A percentile compares a stretch with the other conserved stretches of the same genome.
phyloP scores from a whole-genome alignment of 192 early-diverging fungal genomes.

The Entrophospora sp. region DNA sequence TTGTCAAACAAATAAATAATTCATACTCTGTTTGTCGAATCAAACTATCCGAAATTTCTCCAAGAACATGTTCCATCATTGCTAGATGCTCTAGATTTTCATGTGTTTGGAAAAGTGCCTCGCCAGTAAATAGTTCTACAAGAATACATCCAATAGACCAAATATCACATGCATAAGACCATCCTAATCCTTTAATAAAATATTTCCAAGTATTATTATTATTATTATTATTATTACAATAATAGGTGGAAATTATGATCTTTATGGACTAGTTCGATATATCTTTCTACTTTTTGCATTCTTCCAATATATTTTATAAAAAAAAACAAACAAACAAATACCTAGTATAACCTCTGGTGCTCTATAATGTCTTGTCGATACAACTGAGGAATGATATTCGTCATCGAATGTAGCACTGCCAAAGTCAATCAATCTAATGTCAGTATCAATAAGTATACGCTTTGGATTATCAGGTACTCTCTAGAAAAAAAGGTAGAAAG shows the following conservation, averaged over 20 bases:
- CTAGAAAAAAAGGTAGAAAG: conserved; percentile 19
- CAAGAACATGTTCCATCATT: conserved; percentile 91
- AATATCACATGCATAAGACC: conserved; percentile 96
- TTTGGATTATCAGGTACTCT: conserved; percentile 42
- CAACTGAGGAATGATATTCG: conserved; percentile 86
- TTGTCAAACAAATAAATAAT: background rate
- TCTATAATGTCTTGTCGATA: conserved; percentile 92
- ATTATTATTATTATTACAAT: no score
- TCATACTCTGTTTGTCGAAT: conserved; percentile 39
- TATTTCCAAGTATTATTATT: no score
- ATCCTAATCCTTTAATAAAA: conserved; percentile 63
- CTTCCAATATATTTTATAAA: no score
- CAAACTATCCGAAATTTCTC: conserved; percentile 61
- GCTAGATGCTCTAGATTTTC: conserved; percentile 95
- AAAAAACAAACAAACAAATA: background rate
- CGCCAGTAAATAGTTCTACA: conserved; percentile 89
- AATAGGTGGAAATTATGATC: no score
- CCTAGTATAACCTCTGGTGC: conserved; percentile 96
- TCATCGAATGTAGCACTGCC: conserved; percentile 89
- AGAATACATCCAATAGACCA: conserved; percentile 98
- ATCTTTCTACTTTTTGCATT: no score
- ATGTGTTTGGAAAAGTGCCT: conserved; percentile 95
- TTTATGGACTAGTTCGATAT: no score
- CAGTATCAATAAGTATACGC: conserved; percentile 54
- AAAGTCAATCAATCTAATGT: conserved; percentile 92